Evolutionary conservation across 208 protist species (phyloP), one percentile per base, ranked within the genome.

Genomic region (Acanthamoeba castellanii): DNA sequence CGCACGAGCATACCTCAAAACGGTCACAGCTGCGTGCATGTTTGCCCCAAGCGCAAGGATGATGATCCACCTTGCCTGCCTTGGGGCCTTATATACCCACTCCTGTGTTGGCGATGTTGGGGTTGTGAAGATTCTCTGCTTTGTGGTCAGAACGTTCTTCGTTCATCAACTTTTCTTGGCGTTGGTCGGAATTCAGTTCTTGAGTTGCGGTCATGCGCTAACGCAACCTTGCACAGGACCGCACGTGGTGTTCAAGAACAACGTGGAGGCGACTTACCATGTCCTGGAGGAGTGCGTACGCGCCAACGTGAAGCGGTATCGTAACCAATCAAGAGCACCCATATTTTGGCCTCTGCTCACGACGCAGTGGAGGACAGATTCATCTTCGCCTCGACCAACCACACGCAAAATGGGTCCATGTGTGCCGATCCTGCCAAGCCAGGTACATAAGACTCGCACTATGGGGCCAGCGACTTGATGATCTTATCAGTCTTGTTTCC

Each of bases 381-480:
- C 27, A 64, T 88, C n/a, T 88, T 88, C 25, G 81, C 81, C 14
- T 88, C 81, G 13, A 88, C 81, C 27, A 88, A 88, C 50, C 81
- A 88, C 34, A 88, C 81, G 4, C 81, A 88, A 32, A 88, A 88
- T 9, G 81, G 81, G 18, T 55, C 81, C 9, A 88, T 64, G 81
- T 55, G 81, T 59, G 18, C 25, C 1, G 52, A 55, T 37, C 81
- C 50, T 2, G 18, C 81, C 2, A 88, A 59, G 81, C 52, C 50
- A 11, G 52, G 52, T 64, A 82, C 30, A n/a, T 45, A 6, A 34
- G 72, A 3, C 30, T 50, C 32, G 13, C 32, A 16, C 8, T 2
- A 45, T 14, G 30, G 25, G 30, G 1, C 20, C 72, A 37, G 37
- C 37, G 13, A n/a, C 66, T 22, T 30, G 27, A 22, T 74, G 0